A percentile compares a stretch with the other conserved stretches of the same genome.
phyloP scores from a whole-genome alignment of 352 stramenopile genomes.

The Pythium graminicola region DNA sequence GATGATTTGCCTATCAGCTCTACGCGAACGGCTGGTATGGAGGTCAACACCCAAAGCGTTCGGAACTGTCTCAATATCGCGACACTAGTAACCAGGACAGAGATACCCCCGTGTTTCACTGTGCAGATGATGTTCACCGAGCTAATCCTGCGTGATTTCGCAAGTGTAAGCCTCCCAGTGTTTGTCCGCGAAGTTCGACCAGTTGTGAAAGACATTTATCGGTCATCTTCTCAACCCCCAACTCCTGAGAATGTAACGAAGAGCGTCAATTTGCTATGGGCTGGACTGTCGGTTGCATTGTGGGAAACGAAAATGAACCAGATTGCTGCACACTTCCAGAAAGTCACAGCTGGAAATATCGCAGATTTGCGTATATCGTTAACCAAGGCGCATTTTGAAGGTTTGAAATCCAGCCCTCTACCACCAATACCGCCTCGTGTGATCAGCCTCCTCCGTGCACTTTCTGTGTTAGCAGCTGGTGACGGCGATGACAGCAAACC shows the following conservation, averaged over 20 bases:
- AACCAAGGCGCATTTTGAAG: constrained; percentile 2
- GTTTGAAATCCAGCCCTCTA: neutral
- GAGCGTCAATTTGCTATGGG: constrained; percentile 18
- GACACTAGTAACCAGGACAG: neutral
- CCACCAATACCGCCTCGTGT: neutral
- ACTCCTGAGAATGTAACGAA: constrained; percentile 15
- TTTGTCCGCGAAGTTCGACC: constrained; percentile 12
- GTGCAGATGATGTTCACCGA: constrained; percentile 23
- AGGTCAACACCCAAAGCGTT: constrained; percentile 1
- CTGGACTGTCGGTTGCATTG: constrained; percentile 14
- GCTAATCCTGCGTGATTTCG: constrained; percentile 23
- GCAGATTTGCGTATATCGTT: constrained; percentile 1
- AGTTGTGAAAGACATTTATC: constrained; percentile 19
- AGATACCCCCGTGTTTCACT: constrained; percentile 9
- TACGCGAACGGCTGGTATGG: constrained; percentile 4
- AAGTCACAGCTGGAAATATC: neutral
- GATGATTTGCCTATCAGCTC: neutral
- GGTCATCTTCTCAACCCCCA: constrained; percentile 8
- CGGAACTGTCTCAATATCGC: constrained; percentile 15
- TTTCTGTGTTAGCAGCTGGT: neutral
- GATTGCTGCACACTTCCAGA: constrained; percentile 10
- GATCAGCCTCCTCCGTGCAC: constrained; percentile 5
- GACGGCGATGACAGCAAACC: neutral
- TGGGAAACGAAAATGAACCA: constrained; percentile 24
- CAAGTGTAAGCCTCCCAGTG: constrained; percentile 1